Percentiles rank a stretch among this genome's conserved stretches.
phyloP scores from a whole-genome alignment of 1,284 basidiomycete genomes.

The Blastosporella zonata region DNA sequence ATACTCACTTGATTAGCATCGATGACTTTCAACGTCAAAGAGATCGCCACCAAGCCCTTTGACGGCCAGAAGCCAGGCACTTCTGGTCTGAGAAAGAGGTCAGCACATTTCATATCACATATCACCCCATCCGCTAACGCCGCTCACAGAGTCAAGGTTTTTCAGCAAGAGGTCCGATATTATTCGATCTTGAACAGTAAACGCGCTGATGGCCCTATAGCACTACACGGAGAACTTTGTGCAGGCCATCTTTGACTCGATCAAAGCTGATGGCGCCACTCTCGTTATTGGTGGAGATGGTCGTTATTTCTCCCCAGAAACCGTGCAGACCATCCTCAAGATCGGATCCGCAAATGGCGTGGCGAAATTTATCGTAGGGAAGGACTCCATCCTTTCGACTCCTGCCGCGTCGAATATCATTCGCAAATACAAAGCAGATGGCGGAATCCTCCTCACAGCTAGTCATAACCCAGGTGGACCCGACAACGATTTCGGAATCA shows the following conservation, averaged over 20 bases:
- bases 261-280: conserved; percentile 80
- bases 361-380: conserved; percentile 84
- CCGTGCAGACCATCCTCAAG: conserved; percentile 87
- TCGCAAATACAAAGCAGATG: conserved; percentile 92
- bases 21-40: conserved; percentile 51
- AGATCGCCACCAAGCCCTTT: conserved; percentile 72
- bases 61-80: conserved; percentile 95
- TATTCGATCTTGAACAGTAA: conserved; percentile 14
- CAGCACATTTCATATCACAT: conserved; percentile 14
- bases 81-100: conserved; percentile 92
- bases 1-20: conserved; percentile 8
- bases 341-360: conserved; percentile 92
- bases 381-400: conserved; percentile 91
- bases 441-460: conserved; percentile 97
- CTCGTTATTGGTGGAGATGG: conserved; percentile 98
- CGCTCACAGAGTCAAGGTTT: conserved; percentile 82
- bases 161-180: conserved; percentile 76
- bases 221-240: conserved; percentile 99
- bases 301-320: conserved; percentile 89
- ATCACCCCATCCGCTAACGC: conserved; percentile 13
- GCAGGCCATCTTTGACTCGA: conserved; percentile 91
- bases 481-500: conserved; percentile 98
- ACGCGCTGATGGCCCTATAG: conserved; percentile 34
- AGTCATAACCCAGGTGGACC: conserved; percentile 98
- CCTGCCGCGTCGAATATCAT: conserved; percentile 97